Conservation (phyloP, 164 flowering plant genomes). For the Protea cynaroides region DNA sequence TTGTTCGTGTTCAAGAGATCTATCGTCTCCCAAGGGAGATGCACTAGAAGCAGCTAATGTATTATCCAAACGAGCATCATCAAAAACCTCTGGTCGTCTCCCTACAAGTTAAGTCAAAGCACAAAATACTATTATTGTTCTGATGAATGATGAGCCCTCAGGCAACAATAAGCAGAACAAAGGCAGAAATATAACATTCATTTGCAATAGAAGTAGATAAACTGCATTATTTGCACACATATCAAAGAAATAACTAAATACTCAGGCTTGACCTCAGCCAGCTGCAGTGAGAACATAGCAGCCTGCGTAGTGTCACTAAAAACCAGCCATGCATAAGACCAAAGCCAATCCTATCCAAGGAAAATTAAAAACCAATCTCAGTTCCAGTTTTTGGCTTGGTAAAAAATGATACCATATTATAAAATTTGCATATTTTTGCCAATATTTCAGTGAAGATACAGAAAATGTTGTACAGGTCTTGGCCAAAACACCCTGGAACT, state of each 20-base stretch:
- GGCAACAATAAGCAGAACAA: neutral
- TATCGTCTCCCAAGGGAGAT: slow-evolving; percentile 39
- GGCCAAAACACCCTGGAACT: too few species aligned
- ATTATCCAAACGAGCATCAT: slow-evolving; percentile 49
- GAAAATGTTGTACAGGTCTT: too few species aligned
- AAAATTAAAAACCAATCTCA: too few species aligned
- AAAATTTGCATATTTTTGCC: too few species aligned
- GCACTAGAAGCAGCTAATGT: slow-evolving; percentile 34
- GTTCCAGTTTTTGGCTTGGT: too few species aligned
- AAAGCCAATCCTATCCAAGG: too few species aligned
- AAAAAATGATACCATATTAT: too few species aligned
- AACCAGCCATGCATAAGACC: too few species aligned
- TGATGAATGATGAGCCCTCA: neutral
- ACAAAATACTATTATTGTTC: slow-evolving; percentile 1
- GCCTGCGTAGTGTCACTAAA: too few species aligned
- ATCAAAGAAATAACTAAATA: neutral
- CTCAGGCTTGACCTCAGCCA: neutral
- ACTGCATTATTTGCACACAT: neutral
- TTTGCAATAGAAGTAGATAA: neutral
- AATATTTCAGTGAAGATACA: too few species aligned
- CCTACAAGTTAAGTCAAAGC: slow-evolving; percentile 36
- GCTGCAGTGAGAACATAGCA: neutral
- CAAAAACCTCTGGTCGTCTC: slow-evolving; percentile 44
- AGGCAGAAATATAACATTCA: neutral
- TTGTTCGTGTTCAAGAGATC: slow-evolving; percentile 48